Evolutionary conservation across 2,329 filamentous ascomycete species (phyloP), one percentile per base, ranked within the genome.

Genomic region (Dactylonectria macrodidyma): DNA sequence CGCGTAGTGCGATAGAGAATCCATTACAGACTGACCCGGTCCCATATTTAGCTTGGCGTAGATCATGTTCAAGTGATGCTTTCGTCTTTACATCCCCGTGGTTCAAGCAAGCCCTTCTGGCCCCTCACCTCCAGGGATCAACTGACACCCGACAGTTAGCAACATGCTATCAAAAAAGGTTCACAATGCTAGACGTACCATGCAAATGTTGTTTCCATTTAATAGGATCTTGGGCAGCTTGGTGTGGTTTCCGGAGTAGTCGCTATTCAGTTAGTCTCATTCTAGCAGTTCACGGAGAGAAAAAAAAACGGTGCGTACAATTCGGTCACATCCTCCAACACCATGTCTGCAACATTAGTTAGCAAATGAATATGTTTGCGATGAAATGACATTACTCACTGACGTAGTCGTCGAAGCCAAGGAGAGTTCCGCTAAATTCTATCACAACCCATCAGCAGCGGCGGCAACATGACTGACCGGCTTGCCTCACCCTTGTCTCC

Each of bases 181-280:
- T 9, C 3, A 34, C 1, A 12, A 1, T 19, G n/a, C 46, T 5
- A 46, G 16, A 74, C 87, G 63, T 88, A 97, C 96, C 96, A 99
- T 99, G 93, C 95, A 98, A 72, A 99, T 94, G 78, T 98, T 98
- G 85, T 99, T 99, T 65, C 96, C 96, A 78, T 99, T 99, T 46
- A 99, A 85, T 48, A 99, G 84, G 69, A 99, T 97, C 87, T 98
- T 98, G 59, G 95, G 89, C 47, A 99, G 89, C 81, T 97, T 97
- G 52, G 91, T 93, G 82, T 95, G 92, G 76, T 92, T 90, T 69
- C 95, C 95, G 5, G 91, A 91, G 83, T 97, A 97, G 83, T 99
- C 96, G 80, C 95, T 98, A 47, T n/a, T 6, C 16, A 52, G 78
- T 78, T 77, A 78, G 72, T 55, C 22, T 44, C 12, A 46, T 4